phyloP scores from a whole-genome alignment of 108 stramenopile species.

The Nitzschia inconspicua region DNA sequence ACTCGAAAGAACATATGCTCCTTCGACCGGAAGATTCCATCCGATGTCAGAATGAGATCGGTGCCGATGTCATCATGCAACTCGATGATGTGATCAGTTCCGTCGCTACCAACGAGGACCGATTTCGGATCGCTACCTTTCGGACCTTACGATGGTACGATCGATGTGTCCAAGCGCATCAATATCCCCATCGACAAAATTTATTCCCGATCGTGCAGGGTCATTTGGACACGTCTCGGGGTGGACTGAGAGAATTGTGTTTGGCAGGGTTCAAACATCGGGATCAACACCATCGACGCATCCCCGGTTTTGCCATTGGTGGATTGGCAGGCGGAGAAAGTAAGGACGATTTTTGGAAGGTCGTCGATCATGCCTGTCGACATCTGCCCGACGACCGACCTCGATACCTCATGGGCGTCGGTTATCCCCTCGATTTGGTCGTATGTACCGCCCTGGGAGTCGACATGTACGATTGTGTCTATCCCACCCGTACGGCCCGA shows the following conservation, averaged over 20 bases:
- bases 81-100: constrained; percentile 94
- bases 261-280: constrained; percentile 85
- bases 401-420: constrained; percentile 98
- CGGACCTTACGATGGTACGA: constrained; percentile 96
- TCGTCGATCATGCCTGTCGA: constrained; percentile 90
- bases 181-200: constrained; percentile 58
- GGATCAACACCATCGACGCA: constrained; percentile 31
- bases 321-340: constrained; percentile 96
- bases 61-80: constrained; percentile 97
- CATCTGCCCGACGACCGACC: constrained; percentile 89
- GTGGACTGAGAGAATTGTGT: constrained; percentile 92
- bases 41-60: constrained; percentile 90
- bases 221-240: constrained; percentile 84
- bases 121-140: constrained; percentile 87
- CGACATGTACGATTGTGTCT: constrained; percentile 99
- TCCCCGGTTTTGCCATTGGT: constrained; percentile 98
- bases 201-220: constrained; percentile 97
- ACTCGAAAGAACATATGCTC: constrained; percentile 53
- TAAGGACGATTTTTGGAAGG: constrained; percentile 96
- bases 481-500: constrained; percentile 95
- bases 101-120: constrained; percentile 54
- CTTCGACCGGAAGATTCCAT: constrained; percentile 96
- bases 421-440: constrained; percentile 97
- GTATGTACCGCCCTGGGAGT: constrained; percentile 96
- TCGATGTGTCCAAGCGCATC: constrained; percentile 90